Base-by-base conservation (phyloP, 352 stramenopile species). In the Globisporangium camurandrum region DNA sequence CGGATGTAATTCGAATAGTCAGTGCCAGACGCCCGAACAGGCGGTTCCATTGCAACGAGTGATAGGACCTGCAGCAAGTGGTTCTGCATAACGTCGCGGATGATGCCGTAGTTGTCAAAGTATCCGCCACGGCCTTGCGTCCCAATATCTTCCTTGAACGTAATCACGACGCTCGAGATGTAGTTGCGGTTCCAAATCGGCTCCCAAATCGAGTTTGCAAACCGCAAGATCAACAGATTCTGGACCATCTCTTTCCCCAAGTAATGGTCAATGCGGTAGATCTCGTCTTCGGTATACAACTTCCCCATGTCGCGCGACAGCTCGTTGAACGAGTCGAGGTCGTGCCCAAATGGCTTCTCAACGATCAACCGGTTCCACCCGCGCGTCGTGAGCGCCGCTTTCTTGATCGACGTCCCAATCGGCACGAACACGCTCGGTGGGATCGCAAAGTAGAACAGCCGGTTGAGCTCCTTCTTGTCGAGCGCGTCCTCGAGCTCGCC, bases 21-120 rank as follows among this genome's bases (percentile, higher is more conserved):
- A 34, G 94, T 84, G 26, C 90, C 88, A 54, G 69, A 84, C 49
- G 78, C 60, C 75, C 81, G 57, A 47, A 92, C 59, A 56, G 95
- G 95, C 33, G 86, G 82, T 57, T 98, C 96, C 95, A 99, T 99
- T 22, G 93, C 89, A 19, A 99, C 66, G 6, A 99, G 69, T 19
- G 92, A 97, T 31, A 99, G 81, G 40, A 99, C 95, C 61, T 99
- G 97, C 41, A 99, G 76, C 50, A 99, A 71, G 67, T 99, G 97
- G 76, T 99, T 99, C 66, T 97, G 94, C 80, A 98, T 97, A 45
- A 99, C 94, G 64, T 99, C 97, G 46, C 97, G 87, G 59, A 99
- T 98, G 65, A 99, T 99, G 19, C 96, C 95, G 57, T 96, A 98
- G 54, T 92, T 82, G 62, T 99, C 95, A 69, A 99, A 99, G 68